phyloP scores from a whole-genome alignment of 2,329 filamentous ascomycete species.

The Fusarium gaditjirri region DNA sequence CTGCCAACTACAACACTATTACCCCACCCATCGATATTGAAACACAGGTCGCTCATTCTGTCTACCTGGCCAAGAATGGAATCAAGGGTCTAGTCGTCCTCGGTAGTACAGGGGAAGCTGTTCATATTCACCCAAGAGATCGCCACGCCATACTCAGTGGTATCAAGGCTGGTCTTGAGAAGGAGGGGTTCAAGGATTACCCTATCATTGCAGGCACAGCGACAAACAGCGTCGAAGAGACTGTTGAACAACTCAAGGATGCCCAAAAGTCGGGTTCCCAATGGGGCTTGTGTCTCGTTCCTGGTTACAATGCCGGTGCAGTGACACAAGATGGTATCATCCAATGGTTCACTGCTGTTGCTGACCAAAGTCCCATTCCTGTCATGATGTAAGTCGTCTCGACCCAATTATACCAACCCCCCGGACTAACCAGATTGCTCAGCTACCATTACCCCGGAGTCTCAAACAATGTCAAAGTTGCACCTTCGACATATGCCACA shows the following conservation, averaged over 20 bases:
- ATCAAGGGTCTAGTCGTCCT: constrained; percentile 71
- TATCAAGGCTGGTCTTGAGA: constrained; percentile 64
- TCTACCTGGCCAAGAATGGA: constrained; percentile 69
- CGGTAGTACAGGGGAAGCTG: constrained; percentile 72
- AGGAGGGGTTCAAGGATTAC: constrained; percentile 66
- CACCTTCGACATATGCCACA: constrained; percentile 64
- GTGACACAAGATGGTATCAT: constrained; percentile 66
- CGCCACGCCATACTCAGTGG: constrained; percentile 64
- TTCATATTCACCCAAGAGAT: constrained; percentile 69
- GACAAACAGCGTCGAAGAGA: constrained; percentile 71
- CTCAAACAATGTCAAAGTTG: constrained; percentile 71
- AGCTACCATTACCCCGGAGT: constrained; percentile 75
- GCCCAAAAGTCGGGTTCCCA: constrained; percentile 67
- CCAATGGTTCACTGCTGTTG: constrained; percentile 68
- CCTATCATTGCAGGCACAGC: constrained; percentile 71
- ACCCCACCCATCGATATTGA: constrained; percentile 66
- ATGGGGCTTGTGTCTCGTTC: constrained; percentile 68
- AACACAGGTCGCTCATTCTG: constrained; percentile 66
- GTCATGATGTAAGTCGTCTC: constrained; percentile 63
- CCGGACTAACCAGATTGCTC: background rate
- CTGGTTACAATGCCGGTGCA: constrained; percentile 68
- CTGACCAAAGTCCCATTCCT: constrained; percentile 66
- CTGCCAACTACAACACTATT: constrained; percentile 55
- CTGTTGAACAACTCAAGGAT: constrained; percentile 65
- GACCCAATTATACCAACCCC: background rate